A percentile compares a stretch with the other conserved stretches of the same genome.
Evolutionary conservation across 208 protist genomes (phyloP).

Genomic region (Lotmaria passim): DNA sequence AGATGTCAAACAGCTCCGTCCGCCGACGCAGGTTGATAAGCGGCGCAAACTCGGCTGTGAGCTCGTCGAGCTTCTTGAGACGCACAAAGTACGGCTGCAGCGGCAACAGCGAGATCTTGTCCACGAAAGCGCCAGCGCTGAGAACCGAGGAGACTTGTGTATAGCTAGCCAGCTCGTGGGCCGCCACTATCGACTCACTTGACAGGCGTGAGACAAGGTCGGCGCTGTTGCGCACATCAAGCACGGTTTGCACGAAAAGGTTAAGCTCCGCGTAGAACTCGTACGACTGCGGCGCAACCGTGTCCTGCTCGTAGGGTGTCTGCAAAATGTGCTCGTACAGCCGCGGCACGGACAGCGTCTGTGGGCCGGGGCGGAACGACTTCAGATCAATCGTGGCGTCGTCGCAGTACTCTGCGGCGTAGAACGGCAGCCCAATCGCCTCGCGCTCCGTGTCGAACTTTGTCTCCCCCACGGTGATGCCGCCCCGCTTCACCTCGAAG

Average conservation of each 20-base stretch:
- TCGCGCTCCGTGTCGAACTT: conserved; percentile 60
- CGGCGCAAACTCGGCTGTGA: conserved; percentile 72
- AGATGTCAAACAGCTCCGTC: conserved; percentile 85
- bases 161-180: conserved; percentile 77
- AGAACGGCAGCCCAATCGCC: conserved; percentile 67
- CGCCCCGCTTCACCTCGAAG: conserved; percentile 61
- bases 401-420: conserved; percentile 52
- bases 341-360: conserved; percentile 47
- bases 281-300: conserved; percentile 39
- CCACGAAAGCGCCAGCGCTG: conserved; percentile 54
- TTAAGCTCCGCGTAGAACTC: conserved; percentile 89
- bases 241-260: conserved; percentile 59
- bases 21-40: conserved; percentile 78
- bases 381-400: conserved; percentile 63
- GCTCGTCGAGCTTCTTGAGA: conserved; percentile 73
- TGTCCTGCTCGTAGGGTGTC: conserved; percentile 35
- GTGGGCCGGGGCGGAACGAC: conserved; percentile 38
- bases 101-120: conserved; percentile 53
- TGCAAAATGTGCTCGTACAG: conserved; percentile 61
- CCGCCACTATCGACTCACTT: conserved; percentile 34
- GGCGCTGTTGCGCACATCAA: conserved; percentile 26
- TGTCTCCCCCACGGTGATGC: conserved; percentile 54
- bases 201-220: conserved; percentile 23
- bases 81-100: conserved; percentile 74
- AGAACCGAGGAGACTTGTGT: conserved; percentile 58